Evolutionary conservation across 805 yeast genomes (phyloP), one percentile per base, ranked within the genome.

Genomic region (Kazachstania taianensis): DNA sequence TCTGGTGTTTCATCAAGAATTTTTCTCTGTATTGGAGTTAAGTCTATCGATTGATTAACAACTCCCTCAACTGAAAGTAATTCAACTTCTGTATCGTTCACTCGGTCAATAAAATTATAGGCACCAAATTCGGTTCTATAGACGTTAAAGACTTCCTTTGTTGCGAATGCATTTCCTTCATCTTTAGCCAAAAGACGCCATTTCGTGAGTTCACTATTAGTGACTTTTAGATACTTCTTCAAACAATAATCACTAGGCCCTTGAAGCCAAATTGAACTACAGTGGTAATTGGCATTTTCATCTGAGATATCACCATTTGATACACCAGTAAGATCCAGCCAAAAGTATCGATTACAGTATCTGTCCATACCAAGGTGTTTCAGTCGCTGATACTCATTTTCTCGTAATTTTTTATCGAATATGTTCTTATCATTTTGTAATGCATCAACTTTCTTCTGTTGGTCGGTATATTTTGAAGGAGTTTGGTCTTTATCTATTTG

Each of bases 241-340:
- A 66, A 44, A 27, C 70, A 72, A 14, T 71, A 77, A 20, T 62
- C 65, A 2, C 51, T 67, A 50, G 97, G 97, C 0, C 98, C 98
- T 56, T 86, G 96, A 3, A 92, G 70, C 92, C 94, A 86, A 13
- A 87, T 52, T 37, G 82, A 66, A 5, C 96, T 95, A 79, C 82
- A 80, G 19, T 80, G 66, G 49, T 80, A 85, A 0, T 75, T 70
- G 36, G 73, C 75, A 7, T 68, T 72, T 5, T 62, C 68, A 6
- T 50, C 63, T 8, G 61, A 62, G 5, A 50, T 62, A 0, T 61
- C 67, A 1, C 67, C 49, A 6, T 66, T 65, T 4, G 86, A 84
- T 32, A 85, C 65, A 0, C 97, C 98, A 50, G 81, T 80, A 43
- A 69, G 68, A 50, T 89, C 97, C 52, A 86, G 76, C 95, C 95